Evolutionary conservation across 495 filamentous ascomycete species (phyloP), one percentile per base, ranked within the genome.

Genomic region (Cetradonia linearis): DNA sequence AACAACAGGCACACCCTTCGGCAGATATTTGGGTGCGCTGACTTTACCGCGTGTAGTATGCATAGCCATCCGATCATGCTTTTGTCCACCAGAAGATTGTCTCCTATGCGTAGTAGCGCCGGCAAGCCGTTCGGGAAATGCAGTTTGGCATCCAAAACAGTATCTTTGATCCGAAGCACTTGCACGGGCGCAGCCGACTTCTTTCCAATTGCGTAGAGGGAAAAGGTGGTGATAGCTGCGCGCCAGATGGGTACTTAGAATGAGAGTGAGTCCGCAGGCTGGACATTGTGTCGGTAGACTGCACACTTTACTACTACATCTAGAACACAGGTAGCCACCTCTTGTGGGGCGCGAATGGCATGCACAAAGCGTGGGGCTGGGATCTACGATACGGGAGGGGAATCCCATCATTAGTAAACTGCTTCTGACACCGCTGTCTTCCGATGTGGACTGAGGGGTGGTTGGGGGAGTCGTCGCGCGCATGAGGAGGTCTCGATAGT

Each of bases 391-490:
- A 18, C 93, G 83, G 49, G 86, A 91, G n/a, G 93, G 93, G 66
- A 99, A 99, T 5, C 93, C 94, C 94, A 97, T 97, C 87, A 91
- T 94, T 16, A 99, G 79, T 34, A 97, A 77, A 40, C 86, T 86
- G 49, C 83, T 79, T 36, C 57, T 62, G 13, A 47, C 59, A 18
- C 57, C 56, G 27, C 55, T 56, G 31, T 49, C 56, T 33, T 64
- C 59, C 11, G 34, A 56, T 14, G 53, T 47, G n/a, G 64, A 55
- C 66, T 85, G 81, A 67, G 84, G 83, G 5, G 88, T 86, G 23
- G 87, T 84, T 2, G 93, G 94, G 3, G 93, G 93, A 10, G 88
- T 95, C 8, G 92, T 97, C 40, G 86, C 81, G 37, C 85, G 83
- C 73, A 97, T 83, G 60, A 97, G 76, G n/a, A 96, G 76, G 61